Percentiles rank a stretch among this genome's conserved stretches.
phyloP scores from a whole-genome alignment of 139 green algal species.

The Volvox africanus region DNA sequence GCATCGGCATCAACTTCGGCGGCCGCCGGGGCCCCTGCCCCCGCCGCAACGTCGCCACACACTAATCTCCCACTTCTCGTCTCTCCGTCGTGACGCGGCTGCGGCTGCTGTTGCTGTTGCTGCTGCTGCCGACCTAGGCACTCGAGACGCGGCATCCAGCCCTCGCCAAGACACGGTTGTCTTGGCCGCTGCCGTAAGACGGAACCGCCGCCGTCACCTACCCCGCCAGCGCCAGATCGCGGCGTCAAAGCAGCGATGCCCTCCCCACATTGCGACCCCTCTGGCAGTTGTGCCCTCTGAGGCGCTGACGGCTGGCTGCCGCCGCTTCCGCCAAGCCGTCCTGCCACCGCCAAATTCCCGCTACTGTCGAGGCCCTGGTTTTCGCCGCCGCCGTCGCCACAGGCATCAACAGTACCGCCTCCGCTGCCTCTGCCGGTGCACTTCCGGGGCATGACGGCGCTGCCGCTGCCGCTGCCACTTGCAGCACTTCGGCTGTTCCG shows the following conservation, averaged over 20 bases:
- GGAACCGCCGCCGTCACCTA: neutral
- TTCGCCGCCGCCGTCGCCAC: neutral
- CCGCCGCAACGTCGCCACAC: neutral
- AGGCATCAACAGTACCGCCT: neutral
- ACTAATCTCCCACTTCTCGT: neutral
- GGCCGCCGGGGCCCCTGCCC: neutral
- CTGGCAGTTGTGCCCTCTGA: neutral
- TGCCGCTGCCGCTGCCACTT: constrained; percentile 31
- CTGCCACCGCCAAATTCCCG: neutral
- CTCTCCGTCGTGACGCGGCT: neutral
- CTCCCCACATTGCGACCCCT: neutral
- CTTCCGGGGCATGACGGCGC: neutral
- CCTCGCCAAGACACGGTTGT: neutral
- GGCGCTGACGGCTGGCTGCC: neutral
- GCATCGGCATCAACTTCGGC: neutral
- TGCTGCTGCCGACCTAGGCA: neutral
- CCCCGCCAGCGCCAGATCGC: neutral
- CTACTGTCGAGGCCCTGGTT: neutral
- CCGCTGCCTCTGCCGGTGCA: neutral
- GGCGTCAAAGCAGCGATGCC: neutral
- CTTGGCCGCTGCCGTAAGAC: neutral
- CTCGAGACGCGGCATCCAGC: neutral
- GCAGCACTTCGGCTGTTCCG: neutral
- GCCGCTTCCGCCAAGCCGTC: neutral
- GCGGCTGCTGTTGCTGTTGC: neutral